These are phyloP conservation scores for Didymella sp. DNA, from an alignment of 2,329 filamentous ascomycete genomes.

Conservation along the genomic window DNA sequence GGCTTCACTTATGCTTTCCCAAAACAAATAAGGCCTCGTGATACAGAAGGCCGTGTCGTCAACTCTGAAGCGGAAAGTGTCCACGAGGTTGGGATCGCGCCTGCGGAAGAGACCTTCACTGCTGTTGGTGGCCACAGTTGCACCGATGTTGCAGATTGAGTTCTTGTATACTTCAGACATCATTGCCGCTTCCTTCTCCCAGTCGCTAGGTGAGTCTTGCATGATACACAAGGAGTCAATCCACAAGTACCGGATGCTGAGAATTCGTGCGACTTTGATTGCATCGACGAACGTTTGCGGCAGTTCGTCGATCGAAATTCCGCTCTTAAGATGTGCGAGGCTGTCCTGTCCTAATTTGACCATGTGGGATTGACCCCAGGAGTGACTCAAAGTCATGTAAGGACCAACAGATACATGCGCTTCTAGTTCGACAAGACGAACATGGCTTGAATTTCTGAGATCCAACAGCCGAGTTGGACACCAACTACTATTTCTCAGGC, in stretches of 20 bases:
- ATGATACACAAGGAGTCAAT: neutral
- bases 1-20: neutral
- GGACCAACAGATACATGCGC: neutral
- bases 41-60: no score
- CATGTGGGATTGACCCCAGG: neutral
- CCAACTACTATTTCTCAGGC: neutral
- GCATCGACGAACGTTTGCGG: neutral
- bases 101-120: neutral
- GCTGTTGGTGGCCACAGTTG: neutral
- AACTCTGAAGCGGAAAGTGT: no score
- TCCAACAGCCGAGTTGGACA: neutral
- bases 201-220: neutral
- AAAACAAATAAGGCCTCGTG: no score
- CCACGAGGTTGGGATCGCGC: no score
- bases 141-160: neutral
- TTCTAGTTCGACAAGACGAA: neutral
- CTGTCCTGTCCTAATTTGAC: neutral
- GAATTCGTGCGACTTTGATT: neutral
- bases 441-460: neutral
- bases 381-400: neutral
- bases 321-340: neutral
- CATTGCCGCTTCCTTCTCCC: neutral
- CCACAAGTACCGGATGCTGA: neutral
- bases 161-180: neutral
- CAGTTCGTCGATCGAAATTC: neutral